Conservation (phyloP, 2,329 filamentous ascomycete species). For the Stachybotrys echinatus region DNA sequence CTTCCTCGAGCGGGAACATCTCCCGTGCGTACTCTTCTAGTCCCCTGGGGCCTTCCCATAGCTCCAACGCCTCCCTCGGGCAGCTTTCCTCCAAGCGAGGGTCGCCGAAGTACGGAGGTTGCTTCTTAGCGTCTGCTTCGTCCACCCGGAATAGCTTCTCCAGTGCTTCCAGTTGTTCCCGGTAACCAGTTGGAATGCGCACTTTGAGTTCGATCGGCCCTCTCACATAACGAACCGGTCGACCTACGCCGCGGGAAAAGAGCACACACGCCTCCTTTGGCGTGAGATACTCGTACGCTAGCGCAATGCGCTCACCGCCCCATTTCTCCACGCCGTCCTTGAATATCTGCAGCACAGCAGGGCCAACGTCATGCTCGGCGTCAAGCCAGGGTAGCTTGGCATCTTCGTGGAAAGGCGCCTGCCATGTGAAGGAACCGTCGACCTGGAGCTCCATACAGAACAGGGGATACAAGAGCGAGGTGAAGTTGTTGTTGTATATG, state of each 20-base stretch:
- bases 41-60: constrained; percentile 89
- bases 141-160: constrained; percentile 53
- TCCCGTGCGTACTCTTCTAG: constrained; percentile 93
- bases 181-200: constrained; percentile 81
- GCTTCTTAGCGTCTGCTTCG: constrained; percentile 46
- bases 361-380: constrained; percentile 91
- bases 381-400: constrained; percentile 91
- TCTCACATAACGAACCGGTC: constrained; percentile 72
- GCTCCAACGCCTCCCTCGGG: constrained; percentile 67
- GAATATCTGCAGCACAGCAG: constrained; percentile 87
- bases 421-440: constrained; percentile 87
- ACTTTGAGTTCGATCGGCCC: constrained; percentile 80
- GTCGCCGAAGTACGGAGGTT: constrained; percentile 61
- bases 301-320: constrained; percentile 71
- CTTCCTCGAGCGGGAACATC: constrained; percentile 90
- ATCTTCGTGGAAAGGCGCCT: constrained; percentile 87
- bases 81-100: constrained; percentile 54
- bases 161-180: constrained; percentile 72
- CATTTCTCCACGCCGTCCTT: constrained; percentile 87
- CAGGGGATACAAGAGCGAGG: constrained; percentile 81
- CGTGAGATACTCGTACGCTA: constrained; percentile 86
- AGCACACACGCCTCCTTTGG: constrained; percentile 76
- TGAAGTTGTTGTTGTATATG: constrained; percentile 99
- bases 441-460: constrained; percentile 89
- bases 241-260: constrained; percentile 73